phyloP scores from a whole-genome alignment of 805 yeast genomes.

The Millerozyma miso region DNA sequence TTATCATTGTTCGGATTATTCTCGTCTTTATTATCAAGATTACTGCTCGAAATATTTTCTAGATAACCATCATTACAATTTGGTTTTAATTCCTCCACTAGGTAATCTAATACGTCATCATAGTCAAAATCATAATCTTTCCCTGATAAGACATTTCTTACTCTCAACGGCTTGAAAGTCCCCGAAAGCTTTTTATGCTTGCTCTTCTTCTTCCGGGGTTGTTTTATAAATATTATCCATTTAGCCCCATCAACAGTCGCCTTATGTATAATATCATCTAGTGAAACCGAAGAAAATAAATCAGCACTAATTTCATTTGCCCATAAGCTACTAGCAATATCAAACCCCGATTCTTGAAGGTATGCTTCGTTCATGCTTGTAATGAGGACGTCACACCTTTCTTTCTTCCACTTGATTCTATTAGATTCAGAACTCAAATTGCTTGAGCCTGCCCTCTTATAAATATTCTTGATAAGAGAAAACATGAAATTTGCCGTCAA shows the following conservation, averaged over 20 bases:
- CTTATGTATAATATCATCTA: conserved; percentile 60
- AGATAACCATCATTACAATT: conserved; percentile 11
- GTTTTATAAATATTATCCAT: conserved; percentile 76
- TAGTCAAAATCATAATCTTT: conserved; percentile 71
- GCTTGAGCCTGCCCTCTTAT: conserved; percentile 8
- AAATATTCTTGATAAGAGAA: conserved; percentile 29
- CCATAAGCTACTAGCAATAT: conserved; percentile 68
- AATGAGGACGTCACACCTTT: conserved; percentile 77
- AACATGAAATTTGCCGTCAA: conserved; percentile 51
- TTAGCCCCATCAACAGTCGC: conserved; percentile 70
- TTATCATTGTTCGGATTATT: conserved; percentile 5
- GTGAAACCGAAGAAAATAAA: conserved; percentile 27
- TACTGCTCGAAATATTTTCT: background rate
- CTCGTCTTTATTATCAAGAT: conserved; percentile 2
- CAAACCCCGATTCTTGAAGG: conserved; percentile 59
- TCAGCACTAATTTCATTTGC: conserved; percentile 76
- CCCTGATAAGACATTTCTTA: conserved; percentile 57
- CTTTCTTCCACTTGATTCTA: conserved; percentile 23
- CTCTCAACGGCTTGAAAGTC: conserved; percentile 70
- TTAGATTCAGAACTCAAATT: conserved; percentile 16
- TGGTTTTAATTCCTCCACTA: conserved; percentile 25
- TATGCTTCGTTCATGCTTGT: conserved; percentile 59
- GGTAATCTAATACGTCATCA: conserved; percentile 51
- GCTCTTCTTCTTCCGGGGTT: conserved; percentile 38
- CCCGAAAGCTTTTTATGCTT: conserved; percentile 16